Base-by-base conservation (phyloP, 257 asterid species). In the Ophiorrhiza pumila region DNA sequence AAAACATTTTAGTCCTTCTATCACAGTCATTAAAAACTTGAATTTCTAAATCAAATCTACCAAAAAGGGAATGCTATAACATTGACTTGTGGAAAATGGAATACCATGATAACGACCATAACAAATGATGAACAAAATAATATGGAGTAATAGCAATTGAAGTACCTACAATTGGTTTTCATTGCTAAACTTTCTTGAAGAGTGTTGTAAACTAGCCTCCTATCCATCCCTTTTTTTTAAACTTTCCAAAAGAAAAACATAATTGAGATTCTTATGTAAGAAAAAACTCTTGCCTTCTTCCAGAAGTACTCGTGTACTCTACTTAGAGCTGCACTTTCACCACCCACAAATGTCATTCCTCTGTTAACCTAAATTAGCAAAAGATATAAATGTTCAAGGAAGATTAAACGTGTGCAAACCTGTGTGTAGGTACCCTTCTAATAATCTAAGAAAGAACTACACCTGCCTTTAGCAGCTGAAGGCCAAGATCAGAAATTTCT, bases 231-330 rank as follows among this genome's bases (percentile, higher is more conserved):
- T 18, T 37, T 63, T 63, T 0, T 35, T 15, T 37, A 27, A 15
- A 22, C 46, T 7, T 34, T 17, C 23, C 39, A 52, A 2, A n/a
- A 32, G 13, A 45, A 22, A 35, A 15, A 39, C 25, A 15, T 11
- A 17, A 37, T 9, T 23, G 27, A 55, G 35, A 65, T 20, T 66
- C 20, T 17, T 10, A 22, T 14, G 13, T 31, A 57, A 52, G 61
- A 23, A 58, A 74, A 29, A 11, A 17, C 18, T 25, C 81, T 73
- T 73, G 84, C 99, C 95, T 94, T 91, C 79, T 86, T 90, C 99
- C 99, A 94, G 82, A 94, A 87, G 83, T 91, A 91, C 78, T 94
- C 99, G 13, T 88, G 82, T 66, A 91, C 86, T 82, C 97, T 80
- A 78, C 95, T 85, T 66, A 94, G 69, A 8, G 96, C 97, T 12